Percentiles rank a stretch among this genome's conserved stretches.
Conservation (phyloP, 2,329 filamentous ascomycete species). For the Verticillium zaregamsianum region DNA sequence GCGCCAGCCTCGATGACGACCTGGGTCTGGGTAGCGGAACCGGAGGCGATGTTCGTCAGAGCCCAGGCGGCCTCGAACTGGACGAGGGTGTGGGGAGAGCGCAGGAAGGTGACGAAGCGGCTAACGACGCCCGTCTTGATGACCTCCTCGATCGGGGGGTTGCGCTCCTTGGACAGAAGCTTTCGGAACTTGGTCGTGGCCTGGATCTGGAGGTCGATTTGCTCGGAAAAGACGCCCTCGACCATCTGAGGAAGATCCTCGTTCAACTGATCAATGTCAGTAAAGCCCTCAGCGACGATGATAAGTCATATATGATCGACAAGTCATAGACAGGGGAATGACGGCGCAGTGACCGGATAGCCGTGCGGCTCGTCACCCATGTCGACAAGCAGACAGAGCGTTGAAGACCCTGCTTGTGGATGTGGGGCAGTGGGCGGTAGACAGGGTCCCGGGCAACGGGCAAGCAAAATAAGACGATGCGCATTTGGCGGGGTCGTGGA, state of each 20-base stretch:
- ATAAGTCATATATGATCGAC: neutral
- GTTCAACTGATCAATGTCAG: conserved; percentile 64
- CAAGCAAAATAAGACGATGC: conserved; percentile 12
- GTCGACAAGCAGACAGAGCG: neutral
- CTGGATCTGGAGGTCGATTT: conserved; percentile 96
- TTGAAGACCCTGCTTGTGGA: conserved; percentile 2
- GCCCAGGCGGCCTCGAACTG: conserved; percentile 99
- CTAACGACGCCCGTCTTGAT: conserved; percentile 98
- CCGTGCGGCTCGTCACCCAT: neutral
- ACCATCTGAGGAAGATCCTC: conserved; percentile 99
- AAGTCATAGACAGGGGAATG: neutral
- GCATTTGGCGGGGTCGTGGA: conserved; percentile 10
- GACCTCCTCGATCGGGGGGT: conserved; percentile 97
- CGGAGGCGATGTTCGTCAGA: conserved; percentile 97
- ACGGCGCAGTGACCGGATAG: neutral
- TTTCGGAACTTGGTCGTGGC: conserved; percentile 98
- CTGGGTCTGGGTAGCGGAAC: conserved; percentile 94
- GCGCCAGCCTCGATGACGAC: conserved; percentile 98
- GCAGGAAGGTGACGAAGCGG: conserved; percentile 97
- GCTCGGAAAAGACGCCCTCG: conserved; percentile 93
- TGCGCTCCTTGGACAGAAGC: conserved; percentile 96
- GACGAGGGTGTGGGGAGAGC: conserved; percentile 94
- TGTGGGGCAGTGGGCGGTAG: conserved; percentile 10
- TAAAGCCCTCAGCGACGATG: conserved; percentile 1
- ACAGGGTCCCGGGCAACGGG: conserved; percentile 13